Conservation (phyloP, 2,329 filamentous ascomycete species). For the Alternaria brassicae region DNA sequence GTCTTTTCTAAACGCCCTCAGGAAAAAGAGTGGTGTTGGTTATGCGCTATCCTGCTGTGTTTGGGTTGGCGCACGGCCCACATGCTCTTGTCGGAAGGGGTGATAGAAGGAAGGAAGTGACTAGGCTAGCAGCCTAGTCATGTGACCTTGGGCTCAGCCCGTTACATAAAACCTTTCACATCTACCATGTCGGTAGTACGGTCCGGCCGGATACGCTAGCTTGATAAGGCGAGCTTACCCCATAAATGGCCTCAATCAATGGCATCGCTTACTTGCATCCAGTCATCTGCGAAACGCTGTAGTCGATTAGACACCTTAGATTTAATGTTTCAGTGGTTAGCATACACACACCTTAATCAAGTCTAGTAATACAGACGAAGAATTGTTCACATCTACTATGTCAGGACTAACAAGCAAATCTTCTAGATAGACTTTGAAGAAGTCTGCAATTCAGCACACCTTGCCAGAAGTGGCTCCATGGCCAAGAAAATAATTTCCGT, state of each 20-base stretch:
- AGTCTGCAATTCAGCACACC: not conserved
- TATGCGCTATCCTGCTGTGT: not conserved
- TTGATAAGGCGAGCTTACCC: conserved; percentile 2
- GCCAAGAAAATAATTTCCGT: too few relatives aligned
- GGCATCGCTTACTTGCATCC: conserved; percentile 4
- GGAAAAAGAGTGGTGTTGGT: not conserved
- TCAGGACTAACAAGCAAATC: not conserved
- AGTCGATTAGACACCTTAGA: not conserved
- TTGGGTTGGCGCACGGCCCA: not conserved
- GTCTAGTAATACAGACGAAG: not conserved
- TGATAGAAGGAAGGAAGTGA: too few relatives aligned
- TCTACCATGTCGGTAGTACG: not conserved
- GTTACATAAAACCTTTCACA: not conserved
- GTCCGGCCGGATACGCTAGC: not conserved
- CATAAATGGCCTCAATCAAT: not conserved
- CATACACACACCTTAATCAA: not conserved
- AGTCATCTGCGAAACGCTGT: conserved; percentile 7
- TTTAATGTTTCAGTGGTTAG: not conserved
- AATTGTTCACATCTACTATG: not conserved
- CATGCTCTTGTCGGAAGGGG: not conserved
- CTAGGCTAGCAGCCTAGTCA: too few relatives aligned
- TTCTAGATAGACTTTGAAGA: not conserved
- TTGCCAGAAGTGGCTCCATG: too few relatives aligned
- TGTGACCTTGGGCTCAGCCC: too few relatives aligned
- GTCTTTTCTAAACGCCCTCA: not conserved